phyloP scores from a whole-genome alignment of 1,139 yeast genomes.

The Blastobotrys apis region DNA sequence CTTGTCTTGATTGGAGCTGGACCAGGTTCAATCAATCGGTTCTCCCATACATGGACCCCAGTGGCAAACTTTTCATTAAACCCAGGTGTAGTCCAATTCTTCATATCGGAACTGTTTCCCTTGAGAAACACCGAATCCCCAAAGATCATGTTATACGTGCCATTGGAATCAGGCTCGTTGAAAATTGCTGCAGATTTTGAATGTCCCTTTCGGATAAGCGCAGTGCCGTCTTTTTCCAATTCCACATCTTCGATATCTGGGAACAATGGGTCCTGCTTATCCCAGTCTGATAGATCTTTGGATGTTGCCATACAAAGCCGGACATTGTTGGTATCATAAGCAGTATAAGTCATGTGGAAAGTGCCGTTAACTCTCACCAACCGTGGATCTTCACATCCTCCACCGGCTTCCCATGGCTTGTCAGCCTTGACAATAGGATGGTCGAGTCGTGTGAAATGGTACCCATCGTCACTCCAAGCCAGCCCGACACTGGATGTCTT shows the following conservation, averaged over 20 bases:
- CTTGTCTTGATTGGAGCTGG: slow-evolving; percentile 17
- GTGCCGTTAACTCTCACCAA: slow-evolving; percentile 13
- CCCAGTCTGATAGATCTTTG: slow-evolving; percentile 15
- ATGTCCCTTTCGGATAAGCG: too few species aligned
- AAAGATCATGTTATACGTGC: not conserved
- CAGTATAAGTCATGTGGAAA: slow-evolving; percentile 16
- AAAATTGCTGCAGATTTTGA: not conserved
- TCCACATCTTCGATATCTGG: slow-evolving; percentile 4
- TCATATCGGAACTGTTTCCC: slow-evolving; percentile 14
- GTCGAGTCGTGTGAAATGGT: slow-evolving; percentile 13
- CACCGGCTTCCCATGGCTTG: slow-evolving; percentile 13
- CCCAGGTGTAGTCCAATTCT: slow-evolving; percentile 11
- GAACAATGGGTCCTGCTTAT: slow-evolving; percentile 13
- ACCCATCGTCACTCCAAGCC: slow-evolving; percentile 18
- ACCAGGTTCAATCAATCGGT: slow-evolving; percentile 16
- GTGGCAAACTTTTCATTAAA: slow-evolving; percentile 10
- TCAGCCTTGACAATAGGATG: slow-evolving; percentile 12
- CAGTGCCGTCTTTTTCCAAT: not conserved
- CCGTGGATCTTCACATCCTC: slow-evolving; percentile 18
- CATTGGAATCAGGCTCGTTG: not conserved
- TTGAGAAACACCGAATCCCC: slow-evolving; percentile 6
- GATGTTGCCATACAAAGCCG: slow-evolving; percentile 16
- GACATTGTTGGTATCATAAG: slow-evolving; percentile 12
- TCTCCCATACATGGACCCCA: slow-evolving; percentile 15
- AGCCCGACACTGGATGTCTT: slow-evolving; percentile 12